These are phyloP conservation scores for Perkinsus chesapeaki DNA, from an alignment of 169 alveolate species.

Conservation along the genomic window DNA sequence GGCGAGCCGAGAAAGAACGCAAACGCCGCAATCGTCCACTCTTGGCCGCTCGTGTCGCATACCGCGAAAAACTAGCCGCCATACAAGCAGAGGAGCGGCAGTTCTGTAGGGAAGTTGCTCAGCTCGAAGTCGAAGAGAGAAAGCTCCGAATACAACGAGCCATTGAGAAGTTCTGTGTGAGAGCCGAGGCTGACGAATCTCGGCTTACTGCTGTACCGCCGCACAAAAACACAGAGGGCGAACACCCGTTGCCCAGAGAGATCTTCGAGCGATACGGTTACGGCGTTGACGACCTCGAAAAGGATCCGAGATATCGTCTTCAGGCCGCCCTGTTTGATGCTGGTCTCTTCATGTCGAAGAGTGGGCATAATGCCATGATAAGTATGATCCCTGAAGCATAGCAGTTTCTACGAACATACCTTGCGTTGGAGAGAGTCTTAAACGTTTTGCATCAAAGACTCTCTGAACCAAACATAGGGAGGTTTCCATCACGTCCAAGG, in stretches of 20 bases:
- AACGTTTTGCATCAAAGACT: too few species aligned
- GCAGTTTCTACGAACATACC: too few species aligned
- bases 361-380: neutral
- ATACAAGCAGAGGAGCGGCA: neutral
- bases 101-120: neutral
- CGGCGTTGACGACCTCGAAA: neutral
- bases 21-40: neutral
- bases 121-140: neutral
- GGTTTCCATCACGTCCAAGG: too few species aligned
- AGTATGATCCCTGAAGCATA: neutral
- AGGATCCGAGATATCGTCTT: neutral
- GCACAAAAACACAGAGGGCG: neutral
- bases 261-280: neutral
- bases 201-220: neutral
- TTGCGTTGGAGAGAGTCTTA: too few species aligned
- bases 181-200: neutral
- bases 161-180: neutral
- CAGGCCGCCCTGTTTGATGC: neutral
- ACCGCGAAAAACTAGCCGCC: neutral
- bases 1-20: neutral
- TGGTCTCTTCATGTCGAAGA: neutral
- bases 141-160: neutral
- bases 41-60: neutral
- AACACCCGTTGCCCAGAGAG: neutral
- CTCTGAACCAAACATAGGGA: too few species aligned